Evolutionary conservation across 2,329 filamentous ascomycete species (phyloP).

Genomic region (Hymenoscyphus albidus): DNA sequence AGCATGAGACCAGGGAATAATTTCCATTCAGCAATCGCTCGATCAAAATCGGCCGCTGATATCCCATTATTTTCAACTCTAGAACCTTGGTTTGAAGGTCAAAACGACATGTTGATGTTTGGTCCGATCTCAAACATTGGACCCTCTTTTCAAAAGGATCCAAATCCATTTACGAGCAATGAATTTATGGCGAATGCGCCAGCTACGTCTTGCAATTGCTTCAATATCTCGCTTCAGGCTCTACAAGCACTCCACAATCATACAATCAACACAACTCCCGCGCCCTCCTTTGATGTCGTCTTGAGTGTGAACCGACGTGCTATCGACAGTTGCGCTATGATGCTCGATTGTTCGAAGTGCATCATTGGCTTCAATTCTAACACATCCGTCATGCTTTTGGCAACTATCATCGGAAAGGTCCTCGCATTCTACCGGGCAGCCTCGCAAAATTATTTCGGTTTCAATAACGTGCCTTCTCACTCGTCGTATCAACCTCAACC

Average conservation of each 20-base stretch:
- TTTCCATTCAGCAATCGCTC: neutral
- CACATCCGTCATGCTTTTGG: conserved; percentile 47
- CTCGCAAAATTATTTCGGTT: conserved; percentile 40
- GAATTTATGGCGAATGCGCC: neutral
- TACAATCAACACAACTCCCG: conserved; percentile 38
- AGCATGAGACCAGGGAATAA: neutral
- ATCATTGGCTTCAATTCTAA: conserved; percentile 43
- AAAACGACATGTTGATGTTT: conserved; percentile 13
- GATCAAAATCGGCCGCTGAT: conserved; percentile 19
- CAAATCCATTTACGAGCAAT: neutral
- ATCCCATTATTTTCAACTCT: conserved; percentile 10
- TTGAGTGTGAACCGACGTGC: conserved; percentile 46
- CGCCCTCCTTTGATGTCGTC: conserved; percentile 42
- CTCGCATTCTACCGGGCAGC: conserved; percentile 45
- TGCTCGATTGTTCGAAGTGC: conserved; percentile 45
- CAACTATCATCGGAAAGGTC: conserved; percentile 47
- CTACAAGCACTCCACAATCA: conserved; percentile 45
- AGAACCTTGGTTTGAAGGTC: conserved; percentile 19
- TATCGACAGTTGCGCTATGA: conserved; percentile 45
- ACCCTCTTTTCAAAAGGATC: conserved; percentile 2
- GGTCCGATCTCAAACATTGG: neutral
- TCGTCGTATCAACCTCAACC: conserved; percentile 14
- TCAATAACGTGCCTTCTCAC: conserved; percentile 2
- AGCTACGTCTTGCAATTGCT: conserved; percentile 41
- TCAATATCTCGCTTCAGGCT: conserved; percentile 44